phyloP scores from a whole-genome alignment of 352 stramenopile genomes.

The Globisporangium orthogonon region DNA sequence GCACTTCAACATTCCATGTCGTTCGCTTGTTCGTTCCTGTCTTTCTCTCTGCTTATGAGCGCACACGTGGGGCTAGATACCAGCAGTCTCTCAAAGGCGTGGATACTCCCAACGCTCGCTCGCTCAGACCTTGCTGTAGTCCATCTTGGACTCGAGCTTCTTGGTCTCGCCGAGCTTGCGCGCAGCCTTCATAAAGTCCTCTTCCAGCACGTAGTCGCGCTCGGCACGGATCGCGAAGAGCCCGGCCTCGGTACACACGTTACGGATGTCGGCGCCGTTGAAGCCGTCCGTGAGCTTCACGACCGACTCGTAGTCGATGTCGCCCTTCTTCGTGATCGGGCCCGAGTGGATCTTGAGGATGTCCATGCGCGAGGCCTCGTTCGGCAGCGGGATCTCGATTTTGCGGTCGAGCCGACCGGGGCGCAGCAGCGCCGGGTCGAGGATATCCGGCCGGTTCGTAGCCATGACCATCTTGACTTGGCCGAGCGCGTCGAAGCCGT shows the following conservation, averaged over 20 bases:
- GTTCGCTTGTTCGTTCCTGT: neutral
- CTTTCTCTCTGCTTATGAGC: too few relatives aligned
- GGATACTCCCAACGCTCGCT: too few relatives aligned
- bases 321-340: conserved; percentile 97
- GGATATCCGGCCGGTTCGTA: conserved; percentile 98
- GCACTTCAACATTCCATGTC: too few relatives aligned
- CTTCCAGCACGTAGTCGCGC: conserved; percentile 98
- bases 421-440: conserved; percentile 97
- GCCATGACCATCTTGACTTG: conserved; percentile 99
- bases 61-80: neutral
- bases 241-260: conserved; percentile 95
- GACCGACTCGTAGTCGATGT: conserved; percentile 99
- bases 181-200: conserved; percentile 99
- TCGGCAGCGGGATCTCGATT: conserved; percentile 99
- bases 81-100: neutral
- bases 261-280: conserved; percentile 99
- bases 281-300: conserved; percentile 99
- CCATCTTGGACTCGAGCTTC: conserved; percentile 99
- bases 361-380: conserved; percentile 96
- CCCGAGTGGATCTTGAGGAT: conserved; percentile 99
- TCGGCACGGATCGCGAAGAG: conserved; percentile 99
- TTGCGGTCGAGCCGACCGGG: conserved; percentile 98
- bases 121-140: conserved; percentile 99
- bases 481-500: conserved; percentile 98
- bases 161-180: conserved; percentile 99